Evolutionary conservation across 768 basidiomycete genomes (phyloP), one percentile per base, ranked within the genome.

Genomic region (Hysterangium stoloniferum): DNA sequence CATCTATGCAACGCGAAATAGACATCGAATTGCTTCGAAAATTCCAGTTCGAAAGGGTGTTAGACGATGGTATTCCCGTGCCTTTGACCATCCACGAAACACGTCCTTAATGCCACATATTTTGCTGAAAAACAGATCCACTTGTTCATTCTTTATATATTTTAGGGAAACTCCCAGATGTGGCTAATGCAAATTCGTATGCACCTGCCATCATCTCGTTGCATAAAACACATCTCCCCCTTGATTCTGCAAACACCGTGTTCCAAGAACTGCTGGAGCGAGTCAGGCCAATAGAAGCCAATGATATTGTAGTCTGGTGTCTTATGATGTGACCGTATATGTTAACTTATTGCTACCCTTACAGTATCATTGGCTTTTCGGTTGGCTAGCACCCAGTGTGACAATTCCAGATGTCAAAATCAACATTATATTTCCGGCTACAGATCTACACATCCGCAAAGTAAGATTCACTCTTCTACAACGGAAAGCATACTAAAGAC

Each of bases 401-500:
- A 70, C 66, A 35, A 59, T 61, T 2, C 75, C 81, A 1, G 93
- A 96, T 57, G 68, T 92, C 52, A 89, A 89, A 67, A n/a, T n/a
- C n/a, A n/a, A n/a, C n/a, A n/a, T n/a, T n/a, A n/a, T n/a, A n/a
- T n/a, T n/a, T n/a, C n/a, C n/a, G 13, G 91, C 91, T 1, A 97
- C 91, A 0, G 86, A 92, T 6, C 78, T 82, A 3, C 93, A 98
- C 61, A 82, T 98, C 52, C 76, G 75, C 54, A 96, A 96, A 75
- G 86, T 82, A 32, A 27, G 58, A 43, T 37, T 36, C 28, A 27
- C 13, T 8, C 5, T 34, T 37, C 13, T 12, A 52, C 35, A 29
- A 28, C 36, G 38, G 19, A 12, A 52, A 40, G 15, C 35, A 4
- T n/a, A 19, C 15, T 29, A 25, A 25, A 29, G 7, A 53, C 31